Base-by-base conservation (phyloP, 768 basidiomycete genomes). In the Sistotremastrum suecicum region DNA sequence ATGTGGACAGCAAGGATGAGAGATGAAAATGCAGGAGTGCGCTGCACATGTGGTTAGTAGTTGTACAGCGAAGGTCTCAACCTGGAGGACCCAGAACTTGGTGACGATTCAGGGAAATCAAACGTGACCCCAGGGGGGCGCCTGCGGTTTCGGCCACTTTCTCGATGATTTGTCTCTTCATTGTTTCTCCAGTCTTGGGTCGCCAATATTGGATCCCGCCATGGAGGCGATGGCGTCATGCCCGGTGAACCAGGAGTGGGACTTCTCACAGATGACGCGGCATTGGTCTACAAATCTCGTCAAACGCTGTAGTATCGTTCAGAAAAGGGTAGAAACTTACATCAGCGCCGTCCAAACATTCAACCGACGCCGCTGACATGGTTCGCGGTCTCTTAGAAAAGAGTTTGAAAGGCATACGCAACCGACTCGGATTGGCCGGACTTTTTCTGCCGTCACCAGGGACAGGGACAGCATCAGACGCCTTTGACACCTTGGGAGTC, bases 321-420 rank as follows among this genome's bases (percentile, higher is more conserved):
- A 43, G 46, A 39, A 46, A n/a, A 47, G 33, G 5, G 34, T 46
- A 43, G n/a, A 58, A 34, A 56, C 81, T 61, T 60, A 87, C 85
- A 42, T 80, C 79, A 45, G 83, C 84, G 35, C 85, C 85, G 54
- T 86, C 76, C 52, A 77, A 72, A 29, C 83, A 85, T 57, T 88
- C 85, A 33, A 83, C 66, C 37, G 85, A 88, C 34, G 77, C 78
- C 35, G 74, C 70, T 10, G 85, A 87, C 37, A 87, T 66, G 5
- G 80, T 78, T 33, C 78, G 74, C 57, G 78, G 69, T 54, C 74
- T 68, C 55, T 72, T 78, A 36, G 66, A 67, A 51, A 83, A 51
- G 53, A 83, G 70, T 39, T 75, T 74, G 60, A 83, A 81, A 0
- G 81, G 74, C 11, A 71, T 71, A 53, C 78, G 77, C 20, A 75